phyloP scores from a whole-genome alignment of 257 asterid genomes.

The Solanum ahanhuiri region DNA sequence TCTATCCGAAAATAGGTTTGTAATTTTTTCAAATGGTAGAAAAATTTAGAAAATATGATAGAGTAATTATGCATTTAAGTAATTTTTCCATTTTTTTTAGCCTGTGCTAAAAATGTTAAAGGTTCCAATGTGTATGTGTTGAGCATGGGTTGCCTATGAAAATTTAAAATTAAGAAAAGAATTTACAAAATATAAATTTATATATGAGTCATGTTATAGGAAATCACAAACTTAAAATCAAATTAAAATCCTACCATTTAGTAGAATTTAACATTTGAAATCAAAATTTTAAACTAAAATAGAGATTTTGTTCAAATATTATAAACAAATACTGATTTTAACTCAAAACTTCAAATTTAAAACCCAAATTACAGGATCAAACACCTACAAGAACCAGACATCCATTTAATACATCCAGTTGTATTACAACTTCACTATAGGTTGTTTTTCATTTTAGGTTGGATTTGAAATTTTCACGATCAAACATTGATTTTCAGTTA shows the following conservation, averaged over 20 bases:
- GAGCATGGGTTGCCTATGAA: not conserved
- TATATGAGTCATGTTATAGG: not conserved
- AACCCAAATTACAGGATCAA: not conserved
- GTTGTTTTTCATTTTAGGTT: not conserved
- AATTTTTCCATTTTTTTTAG: too few species aligned
- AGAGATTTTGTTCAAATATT: not conserved
- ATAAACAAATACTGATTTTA: not conserved
- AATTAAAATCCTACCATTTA: not conserved
- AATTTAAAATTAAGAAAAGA: not conserved
- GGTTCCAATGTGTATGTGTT: not conserved
- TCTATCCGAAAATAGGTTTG: too few species aligned
- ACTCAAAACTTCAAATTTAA: not conserved
- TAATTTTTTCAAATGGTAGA: too few species aligned
- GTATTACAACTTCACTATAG: not conserved
- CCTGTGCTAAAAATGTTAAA: too few species aligned
- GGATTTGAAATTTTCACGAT: not conserved
- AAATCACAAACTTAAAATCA: too few species aligned
- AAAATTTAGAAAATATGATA: too few species aligned
- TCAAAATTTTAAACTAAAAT: not conserved
- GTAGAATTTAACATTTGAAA: not conserved
- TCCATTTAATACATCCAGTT: not conserved
- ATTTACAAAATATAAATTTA: too few species aligned
- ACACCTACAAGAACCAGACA: not conserved
- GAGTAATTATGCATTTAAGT: too few species aligned
- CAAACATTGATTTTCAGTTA: not conserved